Evolutionary conservation across 192 early-diverging fungal genomes (phyloP).

Genomic region (Oehlia diaphana): DNA sequence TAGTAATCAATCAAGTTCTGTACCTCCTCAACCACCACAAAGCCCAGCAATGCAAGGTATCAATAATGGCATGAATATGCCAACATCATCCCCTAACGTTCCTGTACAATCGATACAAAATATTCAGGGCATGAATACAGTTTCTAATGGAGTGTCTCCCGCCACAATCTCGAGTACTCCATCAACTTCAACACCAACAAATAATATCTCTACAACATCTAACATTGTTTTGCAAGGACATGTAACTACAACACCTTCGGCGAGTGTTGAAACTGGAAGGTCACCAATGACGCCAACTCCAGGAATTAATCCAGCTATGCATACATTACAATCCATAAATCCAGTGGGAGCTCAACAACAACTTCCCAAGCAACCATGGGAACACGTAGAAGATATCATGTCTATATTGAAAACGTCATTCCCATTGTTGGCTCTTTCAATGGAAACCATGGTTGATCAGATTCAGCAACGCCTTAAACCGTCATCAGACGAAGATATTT

Average conservation of each 20-base stretch:
- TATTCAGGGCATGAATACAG: neutral
- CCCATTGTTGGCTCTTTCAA: conserved; percentile 89
- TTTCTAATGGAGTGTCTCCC: conserved; percentile 6
- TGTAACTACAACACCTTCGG: conserved; percentile 22
- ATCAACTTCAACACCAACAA: neutral
- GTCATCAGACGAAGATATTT: conserved; percentile 95
- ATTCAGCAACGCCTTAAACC: conserved; percentile 94
- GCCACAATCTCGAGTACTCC: neutral
- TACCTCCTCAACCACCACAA: conserved; percentile 22
- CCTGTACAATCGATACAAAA: conserved; percentile 10
- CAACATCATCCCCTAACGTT: neutral
- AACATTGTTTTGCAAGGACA: neutral
- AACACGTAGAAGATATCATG: conserved; percentile 93
- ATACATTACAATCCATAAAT: conserved; percentile 10
- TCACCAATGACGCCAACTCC: neutral
- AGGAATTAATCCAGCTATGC: neutral
- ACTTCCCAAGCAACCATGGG: conserved; percentile 67
- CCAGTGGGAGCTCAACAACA: conserved; percentile 23
- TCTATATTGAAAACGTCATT: conserved; percentile 91
- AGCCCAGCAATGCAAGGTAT: conserved; percentile 20
- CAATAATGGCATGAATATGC: conserved; percentile 12
- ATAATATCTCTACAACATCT: conserved; percentile 18
- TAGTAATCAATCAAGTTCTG: conserved; percentile 1
- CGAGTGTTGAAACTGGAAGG: conserved; percentile 17
- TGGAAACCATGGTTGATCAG: conserved; percentile 99